Conservation (phyloP, 208 protist genomes). For the Sergeia podlipaevii region DNA sequence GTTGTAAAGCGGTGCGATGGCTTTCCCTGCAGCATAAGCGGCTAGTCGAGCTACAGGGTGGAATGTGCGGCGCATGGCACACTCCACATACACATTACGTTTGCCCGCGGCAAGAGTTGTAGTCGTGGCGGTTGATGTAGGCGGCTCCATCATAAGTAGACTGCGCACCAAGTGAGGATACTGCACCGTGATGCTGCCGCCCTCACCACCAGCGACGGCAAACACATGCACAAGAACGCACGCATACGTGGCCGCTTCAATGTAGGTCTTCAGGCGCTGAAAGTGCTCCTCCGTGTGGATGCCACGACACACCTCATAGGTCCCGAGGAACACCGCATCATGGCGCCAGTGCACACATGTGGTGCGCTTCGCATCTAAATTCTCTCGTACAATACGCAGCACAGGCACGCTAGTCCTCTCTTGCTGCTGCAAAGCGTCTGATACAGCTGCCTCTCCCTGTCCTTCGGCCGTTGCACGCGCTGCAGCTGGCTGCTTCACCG, state of each 20-base stretch:
- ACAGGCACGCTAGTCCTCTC: constrained; percentile 26
- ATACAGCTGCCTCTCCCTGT: not conserved
- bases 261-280: constrained; percentile 47
- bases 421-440: constrained; percentile 9
- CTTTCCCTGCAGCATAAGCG: constrained; percentile 20
- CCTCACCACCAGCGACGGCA: constrained; percentile 8
- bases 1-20: constrained; percentile 19
- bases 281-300: constrained; percentile 23
- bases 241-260: constrained; percentile 54
- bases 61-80: constrained; percentile 33
- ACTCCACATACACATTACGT: constrained; percentile 29
- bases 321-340: constrained; percentile 36
- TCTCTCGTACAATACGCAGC: constrained; percentile 27
- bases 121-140: too few relatives aligned
- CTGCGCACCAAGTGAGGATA: constrained; percentile 53
- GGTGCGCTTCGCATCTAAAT: constrained; percentile 10
- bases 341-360: constrained; percentile 22
- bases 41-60: constrained; percentile 19
- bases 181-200: constrained; percentile 20
- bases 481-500: constrained; percentile 15
- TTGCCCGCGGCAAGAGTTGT: too few relatives aligned
- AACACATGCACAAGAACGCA: constrained; percentile 45
- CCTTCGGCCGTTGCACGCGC: not conserved
- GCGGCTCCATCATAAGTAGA: constrained; percentile 22
- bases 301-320: constrained; percentile 23